Base-by-base conservation (phyloP, 768 basidiomycete genomes). In the Auriculariales sp. region DNA sequence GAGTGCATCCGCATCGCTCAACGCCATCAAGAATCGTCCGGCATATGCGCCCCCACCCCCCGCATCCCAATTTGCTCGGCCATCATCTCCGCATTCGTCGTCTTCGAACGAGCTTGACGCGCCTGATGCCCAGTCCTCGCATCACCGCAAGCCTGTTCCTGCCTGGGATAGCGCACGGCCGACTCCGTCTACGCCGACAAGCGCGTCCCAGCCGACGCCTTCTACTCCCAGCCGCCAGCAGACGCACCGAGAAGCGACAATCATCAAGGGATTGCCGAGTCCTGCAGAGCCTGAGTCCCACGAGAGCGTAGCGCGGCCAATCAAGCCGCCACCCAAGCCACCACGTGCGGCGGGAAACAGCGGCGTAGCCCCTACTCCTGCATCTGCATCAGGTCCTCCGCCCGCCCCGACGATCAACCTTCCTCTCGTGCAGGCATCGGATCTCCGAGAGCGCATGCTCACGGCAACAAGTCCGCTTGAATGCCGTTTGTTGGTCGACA, bases 401-500 rank as follows among this genome's bases (percentile, higher is more conserved):
- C n/a, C n/a, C n/a, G n/a, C n/a, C n/a, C n/a, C n/a, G n/a, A n/a
- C n/a, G n/a, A 44, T 44, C 22, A 44, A 25, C 22, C 22, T 44
- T 19, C 39, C 39, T 19, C 17, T 11, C 19, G 12, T 44, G 39
- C 39, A 44, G 39, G 39, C 80, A 24, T 66, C 69, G 10, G 81
- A 88, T 47, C 74, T 94, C 66, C 79, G 83, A 28, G 70, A 71
- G 17, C 68, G 85, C 50, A 64, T 93, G 15, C 63, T 73, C 7
- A 74, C 67, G 46, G 88, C 90, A 12, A 81, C 82, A 1, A 78
- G 72, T 35, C 83, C 75, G 42, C 79, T 82, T 52, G 91, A 94
- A 67, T 91, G 89, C 60, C 83, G 85, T 47, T 68, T 92, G 35
- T 78, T 93, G 50, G 71, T 90, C 27, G 82, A 88, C 54, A 84